Evolutionary conservation across 805 yeast species (phyloP), one percentile per base, ranked within the genome.

Genomic region (Candida manassasensis): DNA sequence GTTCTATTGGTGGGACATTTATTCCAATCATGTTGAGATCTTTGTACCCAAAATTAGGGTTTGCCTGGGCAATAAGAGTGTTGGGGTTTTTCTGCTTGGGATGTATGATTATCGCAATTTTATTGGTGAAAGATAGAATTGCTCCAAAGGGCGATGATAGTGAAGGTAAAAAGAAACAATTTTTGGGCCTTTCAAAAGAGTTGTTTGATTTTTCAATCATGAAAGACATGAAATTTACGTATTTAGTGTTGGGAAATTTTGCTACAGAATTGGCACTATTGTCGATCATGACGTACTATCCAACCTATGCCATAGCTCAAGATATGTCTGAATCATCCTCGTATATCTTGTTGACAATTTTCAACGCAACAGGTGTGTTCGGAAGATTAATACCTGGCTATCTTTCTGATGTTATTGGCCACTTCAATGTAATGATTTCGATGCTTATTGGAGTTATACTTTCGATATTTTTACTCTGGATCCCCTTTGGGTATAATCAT

Each of bases 1-100:
- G 84, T 1, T 75, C 83, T 3, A 54, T 77, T 5, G 87, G 86
- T 2, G 88, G 87, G 3, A 63, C 79, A 8, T 48, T 78, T 4
- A 73, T 76, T 49, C 84, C 87, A 1, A 53, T 79, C 25, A 55
- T 75, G 52, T 53, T 79, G 39, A 58, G 71, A 38, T 49, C 62
- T 9, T 50, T 76, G 34, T 71, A 73, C 41, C 50, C 59, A 2
- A 49, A 52, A 10, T 53, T 73, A n/a, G 84, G 86, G 2, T 81
- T 65, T 49, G 68, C 61, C 2, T 79, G 84, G 83, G 68, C 84
- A 1, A 68, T 77, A 14, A 35, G 85, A 24, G 61, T 71, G 4
- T 51, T 79, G 32, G 68, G 57, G 6, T 61, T 61, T 33, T 42
- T 56, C n/a, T 48, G 60, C 32, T 45, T 57, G 5, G 57, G 48